Base-by-base conservation (phyloP, 805 yeast genomes). In the Debaryomyces maramus region DNA sequence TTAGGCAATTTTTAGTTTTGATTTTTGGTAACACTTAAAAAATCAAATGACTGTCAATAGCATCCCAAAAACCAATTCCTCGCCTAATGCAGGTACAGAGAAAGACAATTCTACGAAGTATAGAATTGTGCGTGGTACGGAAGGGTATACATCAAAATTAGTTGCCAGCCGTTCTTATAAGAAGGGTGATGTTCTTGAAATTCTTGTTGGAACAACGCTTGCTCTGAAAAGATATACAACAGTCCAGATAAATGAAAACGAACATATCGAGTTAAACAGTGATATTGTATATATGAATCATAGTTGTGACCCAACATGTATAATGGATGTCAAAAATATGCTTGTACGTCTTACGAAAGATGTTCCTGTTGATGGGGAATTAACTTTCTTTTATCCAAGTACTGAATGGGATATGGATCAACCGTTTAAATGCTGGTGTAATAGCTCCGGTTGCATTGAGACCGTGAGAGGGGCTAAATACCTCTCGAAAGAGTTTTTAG, bases 331-430 rank as follows among this genome's bases (percentile, higher is more conserved):
- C 17, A 36, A 36, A 17, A 36, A 28, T 28, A 36, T 36, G 39
- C 15, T 27, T 27, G 39, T 36, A 18, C 39, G 39, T 36, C 26
- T 36, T 24, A 28, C 21, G 6, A 36, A 36, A 27, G 39, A 36
- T 19, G 39, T 36, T 20, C 26, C 32, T 27, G 24, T 26, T 27
- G 39, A 33, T 10, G 39, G 14, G 18, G 39, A 36, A 28, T 27
- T 36, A 15, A 36, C 39, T 3, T 36, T 36, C 21, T 36, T 36
- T 36, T 36, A 36, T 27, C 39, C 39, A 17, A 36, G 39, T 27
- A 36, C 39, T 27, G 39, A 36, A 13, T 36, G 39, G 39, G 39
- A 36, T n/a, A 36, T 36, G 33, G 39, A 36, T 36, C 33, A 36
- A 29, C 32, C 33, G 10, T 36, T 36, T 28, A 36, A 20, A 36